phyloP scores from a whole-genome alignment of 2,329 filamentous ascomycete genomes.

The Lecanosticta acicola region DNA sequence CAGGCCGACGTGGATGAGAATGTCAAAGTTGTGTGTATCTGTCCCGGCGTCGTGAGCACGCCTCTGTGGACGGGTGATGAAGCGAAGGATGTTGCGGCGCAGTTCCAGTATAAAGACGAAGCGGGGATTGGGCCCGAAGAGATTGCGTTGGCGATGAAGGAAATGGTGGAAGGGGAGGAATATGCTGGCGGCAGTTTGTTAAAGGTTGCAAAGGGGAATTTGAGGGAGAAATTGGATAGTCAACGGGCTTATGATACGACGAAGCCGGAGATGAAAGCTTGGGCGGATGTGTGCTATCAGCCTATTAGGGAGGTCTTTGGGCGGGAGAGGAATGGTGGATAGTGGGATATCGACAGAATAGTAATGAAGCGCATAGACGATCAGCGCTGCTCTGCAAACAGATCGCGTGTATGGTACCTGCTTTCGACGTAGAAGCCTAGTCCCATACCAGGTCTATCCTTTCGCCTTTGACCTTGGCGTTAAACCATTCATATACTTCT shows the following conservation, averaged over 20 bases:
- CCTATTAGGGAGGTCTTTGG: conserved; percentile 18
- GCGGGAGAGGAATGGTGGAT: conserved; percentile 2
- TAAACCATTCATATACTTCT: conserved; percentile 54
- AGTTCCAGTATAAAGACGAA: conserved; percentile 17
- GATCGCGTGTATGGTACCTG: too few relatives aligned
- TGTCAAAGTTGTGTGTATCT: conserved; percentile 33
- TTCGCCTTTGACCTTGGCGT: conserved; percentile 47
- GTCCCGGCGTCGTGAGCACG: conserved; percentile 30
- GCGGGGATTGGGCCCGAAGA: conserved; percentile 21
- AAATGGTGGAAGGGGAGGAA: conserved; percentile 20
- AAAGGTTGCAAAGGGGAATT: conserved; percentile 4
- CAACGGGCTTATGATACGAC: conserved; percentile 1
- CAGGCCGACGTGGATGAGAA: conserved; percentile 30
- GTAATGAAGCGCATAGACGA: too few relatives aligned
- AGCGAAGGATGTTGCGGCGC: conserved; percentile 14
- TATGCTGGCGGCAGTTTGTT: conserved; percentile 10
- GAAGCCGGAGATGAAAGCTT: conserved; percentile 11
- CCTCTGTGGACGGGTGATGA: conserved; percentile 26
- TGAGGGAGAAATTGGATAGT: conserved; percentile 14
- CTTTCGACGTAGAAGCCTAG: not conserved
- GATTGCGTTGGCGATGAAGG: conserved; percentile 27
- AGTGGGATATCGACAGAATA: not conserved
- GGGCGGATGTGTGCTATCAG: conserved; percentile 12
- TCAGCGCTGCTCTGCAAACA: too few relatives aligned
- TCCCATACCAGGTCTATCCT: conserved; percentile 39